Percentiles rank a stretch among this genome's conserved stretches.
phyloP scores from a whole-genome alignment of 2,329 filamentous ascomycete genomes.

The Scedosporium apiospermum region DNA sequence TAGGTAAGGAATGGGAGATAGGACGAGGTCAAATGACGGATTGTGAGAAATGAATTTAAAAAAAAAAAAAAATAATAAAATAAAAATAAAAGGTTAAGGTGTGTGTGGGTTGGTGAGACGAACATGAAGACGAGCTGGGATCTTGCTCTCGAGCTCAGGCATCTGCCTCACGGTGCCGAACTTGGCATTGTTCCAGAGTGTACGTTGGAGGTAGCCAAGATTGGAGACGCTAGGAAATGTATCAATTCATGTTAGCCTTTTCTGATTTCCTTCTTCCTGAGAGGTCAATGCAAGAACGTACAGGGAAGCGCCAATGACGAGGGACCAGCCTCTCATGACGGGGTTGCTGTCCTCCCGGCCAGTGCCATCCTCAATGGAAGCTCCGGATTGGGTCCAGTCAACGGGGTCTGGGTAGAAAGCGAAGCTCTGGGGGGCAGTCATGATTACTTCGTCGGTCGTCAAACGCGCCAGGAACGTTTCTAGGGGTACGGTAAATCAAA shows the following conservation, averaged over 20 bases:
- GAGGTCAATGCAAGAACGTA: slow-evolving; percentile 25
- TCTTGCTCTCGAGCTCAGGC: slow-evolving; percentile 31
- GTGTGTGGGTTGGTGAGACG: slow-evolving; percentile 12
- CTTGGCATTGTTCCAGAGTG: slow-evolving; percentile 61
- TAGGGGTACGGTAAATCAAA: neutral
- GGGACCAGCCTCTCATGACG: slow-evolving; percentile 53
- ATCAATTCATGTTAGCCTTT: neutral
- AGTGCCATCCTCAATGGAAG: slow-evolving; percentile 24
- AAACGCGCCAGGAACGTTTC: neutral
- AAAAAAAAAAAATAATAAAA: neutral
- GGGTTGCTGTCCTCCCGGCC: slow-evolving; percentile 51
- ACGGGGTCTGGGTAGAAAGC: slow-evolving; percentile 31
- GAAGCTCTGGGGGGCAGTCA: slow-evolving; percentile 20
- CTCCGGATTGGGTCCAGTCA: slow-evolving; percentile 14
- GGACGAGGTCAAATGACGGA: neutral
- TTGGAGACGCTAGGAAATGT: slow-evolving; percentile 41
- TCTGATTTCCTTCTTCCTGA: too few species aligned
- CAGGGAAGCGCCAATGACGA: slow-evolving; percentile 54
- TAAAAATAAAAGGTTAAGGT: neutral
- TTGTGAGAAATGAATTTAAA: too few species aligned
- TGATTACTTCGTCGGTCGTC: neutral
- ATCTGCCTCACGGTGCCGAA: slow-evolving; percentile 39
- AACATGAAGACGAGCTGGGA: slow-evolving; percentile 39
- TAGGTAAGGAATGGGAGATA: too few species aligned
- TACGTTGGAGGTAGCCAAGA: slow-evolving; percentile 49